Percentiles rank a stretch among this genome's conserved stretches.
Conservation (phyloP, 805 yeast genomes). For the Saturnispora kantuleensis region DNA sequence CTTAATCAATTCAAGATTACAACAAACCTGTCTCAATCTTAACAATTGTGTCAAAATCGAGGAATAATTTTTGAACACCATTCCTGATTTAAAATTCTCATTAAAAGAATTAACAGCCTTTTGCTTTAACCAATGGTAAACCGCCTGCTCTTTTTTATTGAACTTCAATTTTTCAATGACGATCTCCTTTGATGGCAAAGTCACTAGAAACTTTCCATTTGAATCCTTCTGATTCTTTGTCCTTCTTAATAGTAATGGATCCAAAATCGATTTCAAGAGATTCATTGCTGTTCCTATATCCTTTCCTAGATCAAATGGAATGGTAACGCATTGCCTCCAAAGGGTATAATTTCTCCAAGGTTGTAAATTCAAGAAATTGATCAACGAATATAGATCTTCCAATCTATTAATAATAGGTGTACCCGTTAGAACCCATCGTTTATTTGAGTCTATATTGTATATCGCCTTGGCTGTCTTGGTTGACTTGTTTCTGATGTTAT, state of each 20-base stretch:
- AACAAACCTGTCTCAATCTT: constrained; percentile 79
- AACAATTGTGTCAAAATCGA: constrained; percentile 75
- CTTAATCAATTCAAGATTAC: constrained; percentile 64
- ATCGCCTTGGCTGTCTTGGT: constrained; percentile 76
- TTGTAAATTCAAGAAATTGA: constrained; percentile 65
- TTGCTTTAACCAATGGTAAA: constrained; percentile 61
- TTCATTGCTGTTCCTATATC: constrained; percentile 64
- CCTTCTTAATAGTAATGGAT: constrained; percentile 74
- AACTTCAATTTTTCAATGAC: constrained; percentile 58
- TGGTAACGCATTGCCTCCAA: constrained; percentile 80
- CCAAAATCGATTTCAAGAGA: constrained; percentile 75
- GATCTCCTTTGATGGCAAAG: constrained; percentile 68
- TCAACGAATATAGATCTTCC: constrained; percentile 75
- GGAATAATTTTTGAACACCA: constrained; percentile 61
- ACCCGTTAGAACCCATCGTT: constrained; percentile 85
- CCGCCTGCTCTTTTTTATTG: constrained; percentile 50
- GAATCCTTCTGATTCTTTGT: constrained; percentile 74
- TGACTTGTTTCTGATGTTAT: constrained; percentile 68
- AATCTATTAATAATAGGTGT: constrained; percentile 85
- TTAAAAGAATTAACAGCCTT: constrained; percentile 55
- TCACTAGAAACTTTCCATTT: constrained; percentile 66
- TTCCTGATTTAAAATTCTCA: constrained; percentile 53
- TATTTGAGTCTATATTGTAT: constrained; percentile 47
- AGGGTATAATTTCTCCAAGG: constrained; percentile 84
- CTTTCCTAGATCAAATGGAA: constrained; percentile 65